Percentiles rank a stretch among this genome's conserved stretches.
phyloP scores from a whole-genome alignment of 371 early-diverging fungal species.

The Mortierella sp. region DNA sequence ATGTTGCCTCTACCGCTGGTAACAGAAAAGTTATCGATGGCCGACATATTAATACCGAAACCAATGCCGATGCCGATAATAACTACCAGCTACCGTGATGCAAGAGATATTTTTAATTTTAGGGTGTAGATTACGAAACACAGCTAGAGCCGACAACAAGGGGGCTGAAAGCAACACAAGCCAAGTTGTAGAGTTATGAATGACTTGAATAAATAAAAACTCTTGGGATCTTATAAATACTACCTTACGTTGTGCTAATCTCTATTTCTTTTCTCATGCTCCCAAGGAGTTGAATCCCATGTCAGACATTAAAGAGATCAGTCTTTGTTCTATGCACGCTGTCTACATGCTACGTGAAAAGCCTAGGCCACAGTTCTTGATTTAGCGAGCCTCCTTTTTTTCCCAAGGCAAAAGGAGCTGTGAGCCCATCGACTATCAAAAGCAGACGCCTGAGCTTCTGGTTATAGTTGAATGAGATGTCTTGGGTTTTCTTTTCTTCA shows the following conservation, averaged over 20 bases:
- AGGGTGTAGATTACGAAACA: background rate
- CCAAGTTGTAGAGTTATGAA: background rate
- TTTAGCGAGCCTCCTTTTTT: background rate
- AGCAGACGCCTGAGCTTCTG: background rate
- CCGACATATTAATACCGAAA: too few relatives aligned
- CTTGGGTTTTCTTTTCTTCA: background rate
- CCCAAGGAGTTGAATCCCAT: too few relatives aligned
- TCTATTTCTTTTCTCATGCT: background rate
- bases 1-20: background rate
- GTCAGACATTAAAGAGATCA: too few relatives aligned
- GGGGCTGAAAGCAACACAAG: too few relatives aligned
- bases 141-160: too few relatives aligned
- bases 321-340: too few relatives aligned
- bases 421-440: background rate
- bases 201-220: background rate
- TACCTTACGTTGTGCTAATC: too few relatives aligned
- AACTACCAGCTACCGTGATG: background rate
- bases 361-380: too few relatives aligned
- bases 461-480: background rate
- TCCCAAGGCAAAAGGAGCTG: background rate
- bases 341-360: too few relatives aligned
- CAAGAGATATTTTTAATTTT: background rate
- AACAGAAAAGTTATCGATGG: background rate
- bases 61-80: background rate
- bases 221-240: background rate